Evolutionary conservation across 73 alveolate genomes (phyloP).

Genomic region (Paramecium tetraurelia): DNA sequence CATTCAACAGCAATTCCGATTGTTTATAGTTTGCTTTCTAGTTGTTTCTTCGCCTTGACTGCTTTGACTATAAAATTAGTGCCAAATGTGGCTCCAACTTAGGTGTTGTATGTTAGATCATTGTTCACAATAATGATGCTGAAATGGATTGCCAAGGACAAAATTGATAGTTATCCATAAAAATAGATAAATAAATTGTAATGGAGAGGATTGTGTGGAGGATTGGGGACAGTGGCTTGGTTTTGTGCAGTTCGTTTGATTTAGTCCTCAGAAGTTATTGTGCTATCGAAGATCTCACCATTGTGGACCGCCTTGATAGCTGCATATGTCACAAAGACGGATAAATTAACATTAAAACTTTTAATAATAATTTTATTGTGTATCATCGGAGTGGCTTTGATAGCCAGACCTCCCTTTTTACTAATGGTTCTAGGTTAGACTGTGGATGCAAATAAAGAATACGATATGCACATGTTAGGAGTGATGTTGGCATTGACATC

Average conservation of each 20-base stretch:
- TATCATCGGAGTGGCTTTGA: not conserved
- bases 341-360: not conserved
- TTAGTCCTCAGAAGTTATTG: constrained; percentile 10
- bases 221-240: not conserved
- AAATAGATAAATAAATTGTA: not conserved
- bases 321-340: not conserved
- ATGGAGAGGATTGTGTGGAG: not conserved
- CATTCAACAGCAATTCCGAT: not conserved
- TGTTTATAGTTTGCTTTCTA: not conserved
- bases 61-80: not conserved
- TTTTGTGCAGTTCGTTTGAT: not conserved
- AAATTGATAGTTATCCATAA: not conserved
- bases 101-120: not conserved
- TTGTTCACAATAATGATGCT: not conserved
- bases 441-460: not conserved
- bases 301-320: constrained; percentile 34
- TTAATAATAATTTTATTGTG: not conserved
- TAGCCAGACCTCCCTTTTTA: constrained; percentile 23
- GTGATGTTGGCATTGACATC: not conserved
- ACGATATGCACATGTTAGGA: not conserved
- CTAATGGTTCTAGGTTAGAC: not conserved
- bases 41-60: not conserved
- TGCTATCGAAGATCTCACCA: not conserved
- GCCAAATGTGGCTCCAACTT: not conserved
- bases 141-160: not conserved